A percentile compares a stretch with the other conserved stretches of the same genome.
Evolutionary conservation across 1,284 basidiomycete genomes (phyloP).

Genomic region (Papiliotrema terrestris): DNA sequence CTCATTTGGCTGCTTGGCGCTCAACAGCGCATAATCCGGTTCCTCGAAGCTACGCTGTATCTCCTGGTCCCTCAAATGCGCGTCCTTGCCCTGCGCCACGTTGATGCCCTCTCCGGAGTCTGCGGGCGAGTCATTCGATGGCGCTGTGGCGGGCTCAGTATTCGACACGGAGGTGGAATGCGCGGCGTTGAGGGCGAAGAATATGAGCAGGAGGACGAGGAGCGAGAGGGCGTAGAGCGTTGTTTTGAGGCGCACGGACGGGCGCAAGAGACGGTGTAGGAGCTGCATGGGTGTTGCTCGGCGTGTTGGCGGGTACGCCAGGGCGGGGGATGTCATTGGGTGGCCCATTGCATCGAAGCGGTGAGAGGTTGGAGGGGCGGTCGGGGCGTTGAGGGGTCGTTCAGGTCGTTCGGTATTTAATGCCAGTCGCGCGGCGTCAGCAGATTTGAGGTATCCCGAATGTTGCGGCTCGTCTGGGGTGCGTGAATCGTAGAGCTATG

Average conservation of each 20-base stretch:
- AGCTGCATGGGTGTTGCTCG: neutral
- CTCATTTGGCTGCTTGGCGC: slow-evolving; percentile 40
- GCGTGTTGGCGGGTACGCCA: neutral
- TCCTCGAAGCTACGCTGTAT: slow-evolving; percentile 46
- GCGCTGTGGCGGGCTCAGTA: slow-evolving; percentile 15
- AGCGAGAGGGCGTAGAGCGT: slow-evolving; percentile 27
- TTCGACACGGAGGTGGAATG: slow-evolving; percentile 5
- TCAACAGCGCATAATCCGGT: slow-evolving; percentile 46
- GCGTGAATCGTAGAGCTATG: no score
- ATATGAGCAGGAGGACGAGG: slow-evolving; percentile 23
- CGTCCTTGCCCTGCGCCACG: slow-evolving; percentile 34
- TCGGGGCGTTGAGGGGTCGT: no score
- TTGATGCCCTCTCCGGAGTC: slow-evolving; percentile 33
- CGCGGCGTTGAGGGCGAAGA: slow-evolving; percentile 34
- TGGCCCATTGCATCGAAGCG: neutral
- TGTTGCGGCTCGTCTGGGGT: no score
- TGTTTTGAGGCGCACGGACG: slow-evolving; percentile 36
- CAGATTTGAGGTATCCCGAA: no score
- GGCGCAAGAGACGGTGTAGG: slow-evolving; percentile 22
- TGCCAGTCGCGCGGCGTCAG: no score
- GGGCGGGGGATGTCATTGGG: slow-evolving; percentile 13
- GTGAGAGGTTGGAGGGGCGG: neutral
- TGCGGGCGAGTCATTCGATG: slow-evolving; percentile 20
- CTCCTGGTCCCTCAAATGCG: slow-evolving; percentile 27
- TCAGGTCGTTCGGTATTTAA: no score